These are phyloP conservation scores for Cyberlindnera petersonii DNA, from an alignment of 805 yeast genomes.

Conservation along the genomic window DNA sequence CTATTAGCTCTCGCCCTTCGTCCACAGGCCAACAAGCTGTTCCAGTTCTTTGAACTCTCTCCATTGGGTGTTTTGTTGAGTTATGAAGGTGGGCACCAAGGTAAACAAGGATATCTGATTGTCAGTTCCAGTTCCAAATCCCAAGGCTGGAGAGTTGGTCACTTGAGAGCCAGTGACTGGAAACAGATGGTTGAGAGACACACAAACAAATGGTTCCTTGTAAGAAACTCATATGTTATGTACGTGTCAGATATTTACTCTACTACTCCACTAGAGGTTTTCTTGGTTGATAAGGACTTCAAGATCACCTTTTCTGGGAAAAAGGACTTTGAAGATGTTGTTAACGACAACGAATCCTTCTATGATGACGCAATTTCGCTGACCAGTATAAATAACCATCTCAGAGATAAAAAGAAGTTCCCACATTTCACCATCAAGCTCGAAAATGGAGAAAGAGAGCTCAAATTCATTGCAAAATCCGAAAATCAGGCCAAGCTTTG, in stretches of 20 bases:
- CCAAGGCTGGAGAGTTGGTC: conserved; percentile 96
- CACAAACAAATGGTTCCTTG: conserved; percentile 86
- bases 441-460: conserved; percentile 73
- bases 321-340: conserved; percentile 25
- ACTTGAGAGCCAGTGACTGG: conserved; percentile 72
- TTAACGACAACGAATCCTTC: conserved; percentile 35
- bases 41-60: conserved; percentile 86
- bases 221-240: conserved; percentile 79
- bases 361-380: conserved; percentile 29
- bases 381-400: conserved; percentile 22
- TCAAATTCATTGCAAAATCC: conserved; percentile 67
- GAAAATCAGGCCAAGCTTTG: conserved; percentile 63
- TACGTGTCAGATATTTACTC: conserved; percentile 84
- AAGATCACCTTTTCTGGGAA: conserved; percentile 47
- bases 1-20: conserved; percentile 57
- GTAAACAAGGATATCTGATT: conserved; percentile 85
- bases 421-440: conserved; percentile 54
- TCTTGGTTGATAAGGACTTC: conserved; percentile 78
- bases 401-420: conserved; percentile 31
- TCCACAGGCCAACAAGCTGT: conserved; percentile 77
- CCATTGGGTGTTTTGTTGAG: conserved; percentile 81
- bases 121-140: conserved; percentile 79
- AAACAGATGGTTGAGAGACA: conserved; percentile 88
- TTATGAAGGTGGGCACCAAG: conserved; percentile 74
- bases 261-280: conserved; percentile 87